Conservation (phyloP, 2,329 filamentous ascomycete species). For the Albophoma yamanashiensis region DNA sequence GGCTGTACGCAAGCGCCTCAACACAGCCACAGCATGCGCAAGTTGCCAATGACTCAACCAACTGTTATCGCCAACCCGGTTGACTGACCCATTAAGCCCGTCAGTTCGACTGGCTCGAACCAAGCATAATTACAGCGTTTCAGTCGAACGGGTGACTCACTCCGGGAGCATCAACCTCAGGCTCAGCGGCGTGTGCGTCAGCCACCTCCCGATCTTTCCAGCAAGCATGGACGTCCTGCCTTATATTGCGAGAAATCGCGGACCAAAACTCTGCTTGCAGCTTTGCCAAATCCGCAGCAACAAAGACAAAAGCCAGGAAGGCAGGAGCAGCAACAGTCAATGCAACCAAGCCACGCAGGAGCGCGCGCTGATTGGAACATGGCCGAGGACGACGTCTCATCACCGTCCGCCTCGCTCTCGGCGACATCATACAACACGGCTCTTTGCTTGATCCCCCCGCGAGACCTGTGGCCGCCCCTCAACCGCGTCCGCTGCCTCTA, state of each 20-base stretch:
- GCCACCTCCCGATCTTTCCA: background rate
- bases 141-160: background rate
- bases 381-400: background rate
- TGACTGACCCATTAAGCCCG: background rate
- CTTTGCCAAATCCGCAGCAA: background rate
- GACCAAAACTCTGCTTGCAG: background rate
- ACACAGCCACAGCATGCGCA: background rate
- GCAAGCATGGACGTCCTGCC: background rate
- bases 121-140: no score
- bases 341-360: background rate
- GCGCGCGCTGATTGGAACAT: background rate
- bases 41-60: background rate
- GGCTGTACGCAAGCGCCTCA: no score
- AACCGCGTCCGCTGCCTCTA: constrained; percentile 49
- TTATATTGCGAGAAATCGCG: background rate
- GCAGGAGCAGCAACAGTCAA: background rate
- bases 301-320: background rate
- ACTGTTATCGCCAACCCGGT: background rate
- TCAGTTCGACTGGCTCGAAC: background rate
- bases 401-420: background rate
- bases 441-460: constrained; percentile 47
- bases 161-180: background rate
- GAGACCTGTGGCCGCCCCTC: constrained; percentile 32
- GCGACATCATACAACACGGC: constrained; percentile 39
- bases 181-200: no score